phyloP scores from a whole-genome alignment of 2,329 filamentous ascomycete genomes.

The Epichloe typhina region DNA sequence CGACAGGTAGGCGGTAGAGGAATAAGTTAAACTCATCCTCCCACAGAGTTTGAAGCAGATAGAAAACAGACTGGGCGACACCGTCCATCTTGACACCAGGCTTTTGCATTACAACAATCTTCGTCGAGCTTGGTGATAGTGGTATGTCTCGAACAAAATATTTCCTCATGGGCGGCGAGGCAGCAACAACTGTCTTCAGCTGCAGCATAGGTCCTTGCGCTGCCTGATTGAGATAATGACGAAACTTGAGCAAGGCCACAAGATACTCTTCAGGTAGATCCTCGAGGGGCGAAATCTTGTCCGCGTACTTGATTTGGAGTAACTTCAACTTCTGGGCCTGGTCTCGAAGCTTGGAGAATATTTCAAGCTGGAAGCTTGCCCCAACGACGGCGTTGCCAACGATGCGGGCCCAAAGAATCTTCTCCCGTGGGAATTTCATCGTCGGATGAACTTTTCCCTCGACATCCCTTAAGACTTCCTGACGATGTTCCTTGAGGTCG shows the following conservation, averaged over 20 bases:
- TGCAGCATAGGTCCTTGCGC: slow-evolving; percentile 18
- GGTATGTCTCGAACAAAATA: slow-evolving; percentile 19
- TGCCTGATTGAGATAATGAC: slow-evolving; percentile 20
- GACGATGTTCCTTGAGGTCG: slow-evolving; percentile 33
- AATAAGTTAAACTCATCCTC: slow-evolving; percentile 21
- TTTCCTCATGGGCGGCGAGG: slow-evolving; percentile 28
- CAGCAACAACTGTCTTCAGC: slow-evolving; percentile 10
- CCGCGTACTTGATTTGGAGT: slow-evolving; percentile 21
- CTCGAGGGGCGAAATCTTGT: slow-evolving; percentile 16
- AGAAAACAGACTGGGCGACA: slow-evolving; percentile 17
- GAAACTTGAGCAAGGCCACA: slow-evolving; percentile 26
- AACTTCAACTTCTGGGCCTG: slow-evolving; percentile 15
- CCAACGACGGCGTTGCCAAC: slow-evolving; percentile 19
- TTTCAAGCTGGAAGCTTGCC: slow-evolving; percentile 22
- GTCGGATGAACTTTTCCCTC: slow-evolving; percentile 18
- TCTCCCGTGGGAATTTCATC: slow-evolving; percentile 6
- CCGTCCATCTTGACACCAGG: slow-evolving; percentile 10
- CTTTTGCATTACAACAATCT: slow-evolving; percentile 11
- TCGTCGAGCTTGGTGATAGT: slow-evolving; percentile 7
- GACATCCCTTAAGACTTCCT: slow-evolving; percentile 28
- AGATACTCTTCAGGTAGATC: slow-evolving; percentile 22
- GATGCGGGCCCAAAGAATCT: slow-evolving; percentile 26
- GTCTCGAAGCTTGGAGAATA: slow-evolving; percentile 24
- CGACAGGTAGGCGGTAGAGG: slow-evolving; percentile 18
- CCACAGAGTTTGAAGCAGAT: slow-evolving; percentile 25